Evolutionary conservation across 768 basidiomycete species (phyloP).

Genomic region (Amanita exitialis): DNA sequence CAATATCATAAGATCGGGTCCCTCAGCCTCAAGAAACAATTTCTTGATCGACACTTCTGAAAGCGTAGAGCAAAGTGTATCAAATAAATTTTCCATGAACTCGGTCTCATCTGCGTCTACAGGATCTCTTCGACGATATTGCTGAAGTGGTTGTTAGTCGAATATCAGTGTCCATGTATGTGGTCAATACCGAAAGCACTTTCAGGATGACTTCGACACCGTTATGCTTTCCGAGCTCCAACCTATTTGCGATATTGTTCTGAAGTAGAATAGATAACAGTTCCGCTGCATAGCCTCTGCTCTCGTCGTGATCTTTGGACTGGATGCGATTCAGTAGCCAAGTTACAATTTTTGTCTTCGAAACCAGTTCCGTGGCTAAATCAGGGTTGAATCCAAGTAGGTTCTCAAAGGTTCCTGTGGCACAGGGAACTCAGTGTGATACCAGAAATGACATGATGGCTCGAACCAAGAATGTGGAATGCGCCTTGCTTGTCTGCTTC

Average conservation of each 20-base stretch:
- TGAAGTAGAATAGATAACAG: slow-evolving; percentile 87
- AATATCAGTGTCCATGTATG: background rate
- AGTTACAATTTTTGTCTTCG: slow-evolving; percentile 62
- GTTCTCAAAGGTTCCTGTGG: slow-evolving; percentile 85
- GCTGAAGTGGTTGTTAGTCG: slow-evolving; percentile 31
- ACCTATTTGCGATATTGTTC: slow-evolving; percentile 55
- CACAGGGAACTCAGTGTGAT: background rate
- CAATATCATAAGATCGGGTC: slow-evolving; percentile 94
- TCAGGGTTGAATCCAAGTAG: slow-evolving; percentile 77
- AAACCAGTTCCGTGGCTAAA: slow-evolving; percentile 57
- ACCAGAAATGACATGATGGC: background rate
- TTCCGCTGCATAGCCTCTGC: slow-evolving; percentile 89
- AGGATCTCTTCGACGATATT: slow-evolving; percentile 83
- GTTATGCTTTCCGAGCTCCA: slow-evolving; percentile 58
- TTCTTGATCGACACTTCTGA: slow-evolving; percentile 71
- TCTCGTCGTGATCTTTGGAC: slow-evolving; percentile 72
- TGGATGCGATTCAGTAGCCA: slow-evolving; percentile 79
- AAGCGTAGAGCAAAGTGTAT: slow-evolving; percentile 79
- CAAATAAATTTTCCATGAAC: slow-evolving; percentile 97
- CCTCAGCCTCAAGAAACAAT: slow-evolving; percentile 82
- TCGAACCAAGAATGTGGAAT: slow-evolving; percentile 80
- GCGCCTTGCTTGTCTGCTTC: slow-evolving; percentile 88
- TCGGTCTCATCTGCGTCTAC: slow-evolving; percentile 84
- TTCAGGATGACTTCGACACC: slow-evolving; percentile 74
- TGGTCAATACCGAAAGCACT: slow-evolving; percentile 64